Evolutionary conservation across 257 asterid species (phyloP), one percentile per base, ranked within the genome.

Genomic region (Solanum gracilifrons): DNA sequence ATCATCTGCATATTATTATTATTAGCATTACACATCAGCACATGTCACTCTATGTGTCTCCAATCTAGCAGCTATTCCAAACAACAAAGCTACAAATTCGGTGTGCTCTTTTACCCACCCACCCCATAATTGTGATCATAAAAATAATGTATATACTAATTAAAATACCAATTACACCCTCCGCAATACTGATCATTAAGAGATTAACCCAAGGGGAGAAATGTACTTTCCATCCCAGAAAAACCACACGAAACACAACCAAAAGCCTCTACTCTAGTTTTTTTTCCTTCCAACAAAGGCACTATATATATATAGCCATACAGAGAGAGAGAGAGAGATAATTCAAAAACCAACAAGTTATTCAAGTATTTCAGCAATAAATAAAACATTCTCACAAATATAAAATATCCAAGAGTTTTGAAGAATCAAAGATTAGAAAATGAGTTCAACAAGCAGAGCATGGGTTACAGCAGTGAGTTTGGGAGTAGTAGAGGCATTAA

Each of bases 381-480:
- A 32, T 2, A 15, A 13, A 41, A 7, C 9, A 1, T 25, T 25
- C 27, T 13, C 41, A 15, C 27, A 46, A 29, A 27, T 5, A 4
- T 15, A 15, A 6, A 23, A 62, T 62, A 62, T 62, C 4, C 23
- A 32, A 35, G 32, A 31, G 21, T n/a, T 71, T 73, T 83, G 27
- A 80, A 46, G 68, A 71, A 33, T 79, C 16, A 46, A 46, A 69
- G 73, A 43, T 37, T 32, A 12, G 20, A 87, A 83, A 82, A 90
- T 90, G 92, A 83, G 89, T 86, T 86, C 89, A 25, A 86, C 90
- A 37, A 64, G 82, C 76, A 88, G 89, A 37, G 89, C 89, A 29
- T 90, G 89, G 92, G n/a, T 86, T 15, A 75, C 76, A 39, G 90
- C 89, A 88, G 84, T 58, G 2, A 90, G 86, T 43, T 39, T 88